A percentile compares a stretch with the other conserved stretches of the same genome.
phyloP scores from a whole-genome alignment of 306 rosid genomes.

The Castanea crenata region DNA sequence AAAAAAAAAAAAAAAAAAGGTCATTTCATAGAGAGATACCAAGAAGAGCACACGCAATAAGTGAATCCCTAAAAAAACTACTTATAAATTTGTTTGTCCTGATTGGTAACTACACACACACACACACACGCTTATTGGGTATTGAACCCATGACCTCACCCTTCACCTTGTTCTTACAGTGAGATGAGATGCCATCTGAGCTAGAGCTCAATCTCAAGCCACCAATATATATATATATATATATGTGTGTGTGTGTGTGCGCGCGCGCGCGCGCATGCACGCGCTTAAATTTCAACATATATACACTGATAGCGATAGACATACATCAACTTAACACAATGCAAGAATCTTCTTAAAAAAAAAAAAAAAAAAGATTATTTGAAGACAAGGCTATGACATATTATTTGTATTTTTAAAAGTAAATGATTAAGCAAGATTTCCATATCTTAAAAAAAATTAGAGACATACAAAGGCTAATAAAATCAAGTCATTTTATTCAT shows the following conservation, averaged over 20 bases:
- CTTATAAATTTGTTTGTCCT: background rate
- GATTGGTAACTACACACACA: too few relatives aligned
- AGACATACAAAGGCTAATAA: background rate
- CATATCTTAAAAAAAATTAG: background rate
- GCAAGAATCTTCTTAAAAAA: background rate
- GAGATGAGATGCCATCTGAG: too few relatives aligned
- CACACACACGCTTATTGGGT: too few relatives aligned
- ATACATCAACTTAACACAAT: background rate
- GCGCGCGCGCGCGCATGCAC: accelerated
- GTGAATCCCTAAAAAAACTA: background rate
- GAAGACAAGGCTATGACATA: background rate
- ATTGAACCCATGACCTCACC: too few relatives aligned
- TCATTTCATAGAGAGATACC: background rate
- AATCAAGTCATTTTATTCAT: background rate
- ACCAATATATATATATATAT: too few relatives aligned
- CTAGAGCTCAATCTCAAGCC: too few relatives aligned
- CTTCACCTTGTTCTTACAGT: too few relatives aligned
- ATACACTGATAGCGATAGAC: background rate
- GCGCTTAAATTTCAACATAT: background rate
- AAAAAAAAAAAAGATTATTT: background rate
- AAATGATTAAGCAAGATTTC: background rate
- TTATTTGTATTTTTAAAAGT: background rate
- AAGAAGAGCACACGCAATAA: background rate
- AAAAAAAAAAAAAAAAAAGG: background rate
- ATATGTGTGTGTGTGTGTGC: accelerated